Conservation (phyloP, 202 grass and related monocot species). For the Cymbopogon flexuosus region DNA sequence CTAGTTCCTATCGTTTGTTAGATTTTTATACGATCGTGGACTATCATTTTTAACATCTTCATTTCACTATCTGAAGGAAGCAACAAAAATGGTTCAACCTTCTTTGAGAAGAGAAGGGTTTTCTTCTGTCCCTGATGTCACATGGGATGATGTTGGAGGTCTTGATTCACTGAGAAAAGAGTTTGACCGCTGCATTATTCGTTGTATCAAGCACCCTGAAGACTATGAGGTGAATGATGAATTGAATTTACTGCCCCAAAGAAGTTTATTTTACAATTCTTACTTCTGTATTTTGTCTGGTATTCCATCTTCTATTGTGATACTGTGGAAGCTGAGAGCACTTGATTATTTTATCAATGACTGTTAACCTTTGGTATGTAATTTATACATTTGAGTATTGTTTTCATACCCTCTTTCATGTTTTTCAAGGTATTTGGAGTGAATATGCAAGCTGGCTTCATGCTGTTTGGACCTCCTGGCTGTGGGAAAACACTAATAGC, state of each 20-base stretch:
- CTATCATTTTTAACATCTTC: not conserved
- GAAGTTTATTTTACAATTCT: not conserved
- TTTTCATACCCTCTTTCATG: conserved; percentile 13
- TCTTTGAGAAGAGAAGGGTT: conserved; percentile 98
- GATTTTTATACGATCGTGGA: not conserved
- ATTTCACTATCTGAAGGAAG: not conserved
- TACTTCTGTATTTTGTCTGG: not conserved
- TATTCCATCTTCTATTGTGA: not conserved
- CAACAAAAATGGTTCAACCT: conserved; percentile 76
- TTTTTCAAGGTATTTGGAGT: conserved; percentile 59
- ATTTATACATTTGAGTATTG: not conserved
- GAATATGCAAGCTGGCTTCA: conserved; percentile 70
- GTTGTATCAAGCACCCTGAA: conserved; percentile 79
- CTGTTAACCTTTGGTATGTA: not conserved
- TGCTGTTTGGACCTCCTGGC: conserved; percentile 87
- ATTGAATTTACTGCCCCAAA: not conserved
- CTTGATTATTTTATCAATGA: not conserved
- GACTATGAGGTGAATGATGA: conserved; percentile 56
- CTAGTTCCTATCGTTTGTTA: not conserved
- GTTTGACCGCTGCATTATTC: conserved; percentile 73
- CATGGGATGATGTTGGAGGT: conserved; percentile 88
- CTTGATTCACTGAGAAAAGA: conserved; percentile 69
- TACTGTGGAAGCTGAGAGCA: not conserved
- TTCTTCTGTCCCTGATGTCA: conserved; percentile 85
- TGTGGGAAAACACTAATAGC: conserved; percentile 98